Conservation (phyloP, 169 alveolate genomes). For the Cryptosporidium parvum region DNA sequence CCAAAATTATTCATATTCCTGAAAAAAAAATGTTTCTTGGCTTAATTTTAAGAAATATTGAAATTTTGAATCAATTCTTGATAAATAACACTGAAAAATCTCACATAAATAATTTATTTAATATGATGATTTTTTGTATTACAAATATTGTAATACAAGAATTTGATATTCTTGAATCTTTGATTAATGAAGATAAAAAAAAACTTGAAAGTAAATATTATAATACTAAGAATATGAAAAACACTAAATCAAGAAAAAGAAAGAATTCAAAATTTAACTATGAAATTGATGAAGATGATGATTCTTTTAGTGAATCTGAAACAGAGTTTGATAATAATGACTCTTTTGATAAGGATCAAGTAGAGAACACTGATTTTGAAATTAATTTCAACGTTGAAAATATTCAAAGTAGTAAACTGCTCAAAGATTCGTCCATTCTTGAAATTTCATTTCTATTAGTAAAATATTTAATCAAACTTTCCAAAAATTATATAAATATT, state of each 20-base stretch:
- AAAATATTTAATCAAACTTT: neutral
- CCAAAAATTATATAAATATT: constrained; percentile 5
- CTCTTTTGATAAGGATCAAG: neutral
- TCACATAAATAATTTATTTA: constrained; percentile 1
- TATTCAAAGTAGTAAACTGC: neutral
- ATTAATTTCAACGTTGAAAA: neutral
- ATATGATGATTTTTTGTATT: constrained; percentile 13
- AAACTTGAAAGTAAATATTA: neutral
- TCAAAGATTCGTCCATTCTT: neutral
- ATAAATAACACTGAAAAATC: neutral
- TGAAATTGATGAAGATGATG: neutral
- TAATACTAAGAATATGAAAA: neutral
- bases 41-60: neutral
- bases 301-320: constrained; percentile 9
- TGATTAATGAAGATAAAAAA: constrained; percentile 2
- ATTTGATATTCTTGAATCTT: neutral
- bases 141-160: constrained; percentile 51
- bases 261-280: neutral
- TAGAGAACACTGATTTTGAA: neutral
- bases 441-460: constrained; percentile 9
- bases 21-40: constrained; percentile 27
- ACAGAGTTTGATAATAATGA: constrained; percentile 17
- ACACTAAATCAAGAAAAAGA: neutral
- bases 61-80: neutral
- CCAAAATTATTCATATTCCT: neutral